Evolutionary conservation across 225 moss, liverwort and hornwort species (phyloP), one percentile per base, ranked within the genome.

Genomic region (Sphagnum tenellum): DNA sequence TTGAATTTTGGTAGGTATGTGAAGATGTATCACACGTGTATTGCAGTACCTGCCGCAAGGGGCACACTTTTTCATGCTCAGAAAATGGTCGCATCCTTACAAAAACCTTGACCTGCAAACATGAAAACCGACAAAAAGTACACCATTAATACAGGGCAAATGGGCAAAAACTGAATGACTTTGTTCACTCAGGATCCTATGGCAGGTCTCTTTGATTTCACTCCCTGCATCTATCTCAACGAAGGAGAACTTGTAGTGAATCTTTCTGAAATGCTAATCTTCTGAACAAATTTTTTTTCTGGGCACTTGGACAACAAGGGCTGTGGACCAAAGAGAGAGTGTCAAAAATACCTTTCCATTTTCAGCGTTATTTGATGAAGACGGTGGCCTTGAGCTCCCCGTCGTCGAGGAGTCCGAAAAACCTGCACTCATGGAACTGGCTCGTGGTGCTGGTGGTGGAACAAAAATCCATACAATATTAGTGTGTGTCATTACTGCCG

Each of bases 61-160:
- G 83, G 76, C 79, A 83, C 7, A 83, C 71, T 72, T 83, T 83
- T 56, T 83, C 83, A 50, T 76, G 71, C 58, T 83, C 83, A 45
- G 67, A 71, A 64, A 83, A 83, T 6, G 79, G 83, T 57, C 79
- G 70, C 83, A 79, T 83, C 64, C 83, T 69, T 47, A 79, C 79
- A 50, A 67, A 74, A n/a, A 83, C 83, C 60, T 73, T 83, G 59
- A 83, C 83, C 83, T 83, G 74, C 57, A 71, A 13, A 56, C 60
- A 58, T 10, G 59, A 57, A 4, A 6, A 8, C 44, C 44, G 8
- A 49, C 7, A 2, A 12, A 50, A 49, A 65, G 52, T 14, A 65
- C n/a, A 3, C 4, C n/a, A 13, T 58, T 58, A 44, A 44, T 13
- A 13, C 6, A 56, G 58, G 7, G 58, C 14, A 47, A 47, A 48